phyloP scores from a whole-genome alignment of 257 asterid species.

The Solanum okadae region DNA sequence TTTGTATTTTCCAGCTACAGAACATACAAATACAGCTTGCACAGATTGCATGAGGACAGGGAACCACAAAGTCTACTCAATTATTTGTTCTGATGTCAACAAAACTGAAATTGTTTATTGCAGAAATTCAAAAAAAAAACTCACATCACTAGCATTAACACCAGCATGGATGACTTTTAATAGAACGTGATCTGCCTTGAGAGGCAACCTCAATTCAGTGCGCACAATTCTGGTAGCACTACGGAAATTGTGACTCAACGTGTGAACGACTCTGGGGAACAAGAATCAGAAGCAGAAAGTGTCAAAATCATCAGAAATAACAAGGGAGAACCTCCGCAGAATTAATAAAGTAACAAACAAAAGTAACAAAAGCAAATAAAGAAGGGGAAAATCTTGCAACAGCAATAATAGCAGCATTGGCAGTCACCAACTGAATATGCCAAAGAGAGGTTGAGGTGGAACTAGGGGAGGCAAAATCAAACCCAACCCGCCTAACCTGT shows the following conservation, averaged over 20 bases:
- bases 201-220: constrained; percentile 49
- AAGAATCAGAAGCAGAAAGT: constrained; percentile 7
- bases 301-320: constrained; percentile 7
- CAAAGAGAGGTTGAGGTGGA: not conserved
- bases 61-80: not conserved
- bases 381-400: not conserved
- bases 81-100: not conserved
- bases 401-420: not conserved
- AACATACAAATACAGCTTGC: not conserved
- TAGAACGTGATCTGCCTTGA: constrained; percentile 73
- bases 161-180: constrained; percentile 92
- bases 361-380: not conserved
- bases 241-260: constrained; percentile 78
- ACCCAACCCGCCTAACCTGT: not conserved
- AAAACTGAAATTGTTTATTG: not conserved
- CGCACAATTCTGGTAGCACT: constrained; percentile 64
- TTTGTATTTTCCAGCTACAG: not conserved
- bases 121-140: constrained; percentile 15
- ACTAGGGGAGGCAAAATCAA: not conserved
- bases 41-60: not conserved
- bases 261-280: constrained; percentile 68
- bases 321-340: not conserved
- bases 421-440: not conserved
- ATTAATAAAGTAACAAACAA: not conserved
- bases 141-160: constrained; percentile 98